Evolutionary conservation across 176 grass and related monocot genomes (phyloP), one percentile per base, ranked within the genome.

Genomic region (Olyra latifolia): DNA sequence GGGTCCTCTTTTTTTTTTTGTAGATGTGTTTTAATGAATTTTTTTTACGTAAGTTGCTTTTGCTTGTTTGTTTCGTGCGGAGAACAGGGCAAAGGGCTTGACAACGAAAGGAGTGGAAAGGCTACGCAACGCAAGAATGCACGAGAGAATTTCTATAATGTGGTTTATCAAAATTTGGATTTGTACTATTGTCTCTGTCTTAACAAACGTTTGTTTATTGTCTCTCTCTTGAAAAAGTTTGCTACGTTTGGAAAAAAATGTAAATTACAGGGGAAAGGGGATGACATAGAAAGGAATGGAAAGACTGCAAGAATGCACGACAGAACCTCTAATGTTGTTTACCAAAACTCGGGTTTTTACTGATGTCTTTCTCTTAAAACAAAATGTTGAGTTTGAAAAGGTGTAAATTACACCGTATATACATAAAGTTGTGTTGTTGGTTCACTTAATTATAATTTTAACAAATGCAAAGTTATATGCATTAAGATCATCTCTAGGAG

Each of bases 1-100:
- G 77, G 75, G 59, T 59, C 57, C 53, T 76, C 79, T 22, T 68
- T 53, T 20, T 68, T 53, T 20, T 75, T 87, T 81, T 87, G 43
- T 82, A 76, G 43, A 81, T 48, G 52, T 43, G 62, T 76, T 35
- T 77, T 62, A 71, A 25, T 78, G 74, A 41, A 6, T 28, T 7
- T 29, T 69, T 10, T 25, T 69, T 30, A 29, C 27, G 22, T 41
- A 53, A 13, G 56, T 78, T 65, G 71, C 71, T 40, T 74, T 83
- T 75, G 58, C 71, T 22, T 32, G 72, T 25, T 49, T 59, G 20
- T 48, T 59, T 44, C 55, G 14, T 41, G 28, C 4, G 23, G 47
- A 58, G 19, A 46, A 58, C 10, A 57, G 20, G 14, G 56, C 15
- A 63, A 73, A 48, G 44, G 27, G 38, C 14, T 63, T 72, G 62